Conservation (phyloP, 192 early-diverging fungal species). For the Hyaloraphidium curvatum region DNA sequence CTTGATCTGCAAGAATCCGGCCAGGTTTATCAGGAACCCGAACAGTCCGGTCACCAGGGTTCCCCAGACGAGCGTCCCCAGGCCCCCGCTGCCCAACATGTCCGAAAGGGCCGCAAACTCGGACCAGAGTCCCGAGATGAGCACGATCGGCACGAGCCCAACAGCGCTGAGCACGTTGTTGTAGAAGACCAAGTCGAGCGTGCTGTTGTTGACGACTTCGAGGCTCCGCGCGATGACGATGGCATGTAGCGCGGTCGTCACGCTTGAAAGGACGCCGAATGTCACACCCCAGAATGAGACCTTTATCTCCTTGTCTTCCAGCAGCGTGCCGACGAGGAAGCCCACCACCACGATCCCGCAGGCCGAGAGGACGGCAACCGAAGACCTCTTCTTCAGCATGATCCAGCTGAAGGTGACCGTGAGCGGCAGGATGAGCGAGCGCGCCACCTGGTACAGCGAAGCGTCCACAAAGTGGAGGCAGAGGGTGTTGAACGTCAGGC, state of each 20-base stretch:
- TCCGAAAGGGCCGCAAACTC: slow-evolving; percentile 12
- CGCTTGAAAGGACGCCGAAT: slow-evolving; percentile 25
- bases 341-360: slow-evolving; percentile 28
- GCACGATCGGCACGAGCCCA: slow-evolving; percentile 22
- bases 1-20: slow-evolving; percentile 41
- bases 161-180: slow-evolving; percentile 30
- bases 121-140: slow-evolving; percentile 22
- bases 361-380: slow-evolving; percentile 11
- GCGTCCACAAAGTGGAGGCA: slow-evolving; percentile 38
- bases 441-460: slow-evolving; percentile 37
- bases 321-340: slow-evolving; percentile 29
- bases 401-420: slow-evolving; percentile 24
- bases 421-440: slow-evolving; percentile 33
- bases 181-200: slow-evolving; percentile 36
- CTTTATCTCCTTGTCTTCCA: slow-evolving; percentile 12
- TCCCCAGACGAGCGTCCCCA: slow-evolving; percentile 13
- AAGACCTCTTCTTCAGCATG: slow-evolving; percentile 17
- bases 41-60: slow-evolving; percentile 26
- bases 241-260: slow-evolving; percentile 36
- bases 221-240: slow-evolving; percentile 35
- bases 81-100: background rate
- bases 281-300: slow-evolving; percentile 16
- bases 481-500: slow-evolving; percentile 32
- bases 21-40: slow-evolving; percentile 38
- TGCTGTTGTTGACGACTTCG: slow-evolving; percentile 22